Evolutionary conservation across 768 basidiomycete genomes (phyloP).

Genomic region (Boletus sp.): DNA sequence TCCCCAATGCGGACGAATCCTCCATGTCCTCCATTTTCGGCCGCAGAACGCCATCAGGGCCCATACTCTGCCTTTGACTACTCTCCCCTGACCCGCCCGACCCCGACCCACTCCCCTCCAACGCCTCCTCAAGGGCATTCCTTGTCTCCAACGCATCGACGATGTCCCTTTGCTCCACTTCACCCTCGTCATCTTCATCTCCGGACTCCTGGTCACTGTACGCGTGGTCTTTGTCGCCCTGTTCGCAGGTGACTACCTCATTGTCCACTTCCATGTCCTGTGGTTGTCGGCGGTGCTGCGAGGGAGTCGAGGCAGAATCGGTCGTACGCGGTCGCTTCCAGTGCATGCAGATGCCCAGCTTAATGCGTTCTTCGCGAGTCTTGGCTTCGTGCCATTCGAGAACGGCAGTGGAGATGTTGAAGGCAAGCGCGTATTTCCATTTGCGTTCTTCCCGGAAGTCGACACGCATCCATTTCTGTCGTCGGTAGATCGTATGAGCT

Average conservation of each 20-base stretch:
- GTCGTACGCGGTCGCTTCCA: conserved; percentile 54
- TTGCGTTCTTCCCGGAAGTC: conserved; percentile 93
- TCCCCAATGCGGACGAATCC: conserved; percentile 44
- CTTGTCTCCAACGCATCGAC: conserved; percentile 61
- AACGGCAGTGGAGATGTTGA: conserved; percentile 76
- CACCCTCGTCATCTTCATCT: conserved; percentile 60
- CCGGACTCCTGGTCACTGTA: conserved; percentile 43
- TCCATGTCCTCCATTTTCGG: conserved; percentile 60
- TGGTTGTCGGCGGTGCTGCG: conserved; percentile 33
- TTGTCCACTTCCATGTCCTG: conserved; percentile 34
- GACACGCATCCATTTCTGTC: conserved; percentile 92
- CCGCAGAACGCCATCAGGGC: conserved; percentile 31
- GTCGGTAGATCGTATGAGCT: conserved; percentile 12
- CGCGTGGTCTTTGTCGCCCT: conserved; percentile 21
- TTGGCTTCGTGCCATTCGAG: conserved; percentile 84
- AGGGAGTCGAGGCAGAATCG: conserved; percentile 6
- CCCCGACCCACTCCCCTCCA: conserved; percentile 37
- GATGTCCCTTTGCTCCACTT: conserved; percentile 51
- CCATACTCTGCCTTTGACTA: conserved; percentile 33
- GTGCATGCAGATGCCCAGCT: conserved; percentile 63
- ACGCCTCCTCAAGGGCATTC: conserved; percentile 54
- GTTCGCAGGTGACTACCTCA: conserved; percentile 17
- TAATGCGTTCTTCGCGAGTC: conserved; percentile 59
- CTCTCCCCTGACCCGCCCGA: conserved; percentile 36
- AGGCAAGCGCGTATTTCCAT: conserved; percentile 89